These are phyloP conservation scores for Suillus subalutaceus DNA, from an alignment of 768 basidiomycete genomes.

Conservation along the genomic window DNA sequence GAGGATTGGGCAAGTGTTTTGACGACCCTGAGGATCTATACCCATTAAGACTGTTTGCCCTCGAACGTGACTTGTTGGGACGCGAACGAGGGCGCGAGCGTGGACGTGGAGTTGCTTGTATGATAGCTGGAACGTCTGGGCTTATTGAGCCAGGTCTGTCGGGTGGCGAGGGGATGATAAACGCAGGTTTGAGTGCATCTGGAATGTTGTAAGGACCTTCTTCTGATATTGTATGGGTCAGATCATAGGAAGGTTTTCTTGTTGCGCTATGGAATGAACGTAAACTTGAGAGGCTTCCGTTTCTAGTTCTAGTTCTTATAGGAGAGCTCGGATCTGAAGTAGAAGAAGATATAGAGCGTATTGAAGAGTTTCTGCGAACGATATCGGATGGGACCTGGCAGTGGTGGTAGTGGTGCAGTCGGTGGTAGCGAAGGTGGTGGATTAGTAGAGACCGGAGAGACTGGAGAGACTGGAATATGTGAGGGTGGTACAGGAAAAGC, in stretches of 20 bases:
- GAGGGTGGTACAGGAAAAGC: constrained; percentile 41
- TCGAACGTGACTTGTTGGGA: constrained; percentile 1
- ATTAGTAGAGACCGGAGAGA: constrained; percentile 25
- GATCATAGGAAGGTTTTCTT: not conserved
- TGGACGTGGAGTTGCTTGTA: constrained; percentile 41
- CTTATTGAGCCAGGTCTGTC: constrained; percentile 27
- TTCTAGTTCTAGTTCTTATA: not conserved
- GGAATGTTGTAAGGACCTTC: not conserved
- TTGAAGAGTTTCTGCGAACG: not conserved
- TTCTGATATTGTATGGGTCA: constrained; percentile 1
- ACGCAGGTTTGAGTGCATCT: too few relatives aligned
- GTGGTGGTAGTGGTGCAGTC: constrained; percentile 59
- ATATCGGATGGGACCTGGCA: constrained; percentile 59
- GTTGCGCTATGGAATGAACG: not conserved
- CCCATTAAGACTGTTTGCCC: not conserved
- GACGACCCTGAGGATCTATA: not conserved
- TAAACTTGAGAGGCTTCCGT: constrained; percentile 1
- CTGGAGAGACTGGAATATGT: constrained; percentile 30
- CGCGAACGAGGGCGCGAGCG: constrained; percentile 23
- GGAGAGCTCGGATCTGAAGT: not conserved
- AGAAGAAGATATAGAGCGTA: not conserved
- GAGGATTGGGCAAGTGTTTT: not conserved
- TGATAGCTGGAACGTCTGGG: constrained; percentile 44
- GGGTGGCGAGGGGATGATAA: too few relatives aligned
- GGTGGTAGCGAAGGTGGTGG: constrained; percentile 66